A percentile compares a stretch with the other conserved stretches of the same genome.
phyloP scores from a whole-genome alignment of 352 stramenopile genomes.

The Peronospora farinosa region DNA sequence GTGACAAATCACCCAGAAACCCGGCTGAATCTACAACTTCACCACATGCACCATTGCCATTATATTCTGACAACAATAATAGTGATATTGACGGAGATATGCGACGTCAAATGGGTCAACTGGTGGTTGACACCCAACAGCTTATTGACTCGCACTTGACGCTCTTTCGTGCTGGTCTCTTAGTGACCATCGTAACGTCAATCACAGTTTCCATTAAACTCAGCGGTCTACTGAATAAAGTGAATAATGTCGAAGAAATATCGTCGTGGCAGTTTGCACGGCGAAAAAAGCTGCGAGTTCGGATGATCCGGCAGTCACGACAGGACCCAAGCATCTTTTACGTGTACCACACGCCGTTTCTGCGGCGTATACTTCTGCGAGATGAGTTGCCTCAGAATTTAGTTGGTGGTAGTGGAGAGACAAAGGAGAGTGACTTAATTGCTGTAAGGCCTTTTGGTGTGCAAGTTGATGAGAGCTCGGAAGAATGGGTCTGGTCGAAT shows the following conservation, averaged over 20 bases:
- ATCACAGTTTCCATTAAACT: slow-evolving; percentile 39
- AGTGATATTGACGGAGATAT: slow-evolving; percentile 11
- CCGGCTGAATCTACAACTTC: not conserved
- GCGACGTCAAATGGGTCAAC: slow-evolving; percentile 28
- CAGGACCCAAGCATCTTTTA: slow-evolving; percentile 70
- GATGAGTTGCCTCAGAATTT: slow-evolving; percentile 42
- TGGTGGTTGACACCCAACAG: slow-evolving; percentile 36
- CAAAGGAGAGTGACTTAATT: slow-evolving; percentile 34
- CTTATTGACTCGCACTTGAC: slow-evolving; percentile 61
- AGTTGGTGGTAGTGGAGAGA: slow-evolving; percentile 5
- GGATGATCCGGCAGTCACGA: slow-evolving; percentile 59
- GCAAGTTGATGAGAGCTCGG: slow-evolving; percentile 59
- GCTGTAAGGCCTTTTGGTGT: slow-evolving; percentile 66
- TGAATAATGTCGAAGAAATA: slow-evolving; percentile 55
- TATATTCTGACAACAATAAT: not conserved
- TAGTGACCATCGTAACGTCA: slow-evolving; percentile 42
- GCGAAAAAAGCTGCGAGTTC: slow-evolving; percentile 66
- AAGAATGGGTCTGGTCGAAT: slow-evolving; percentile 64
- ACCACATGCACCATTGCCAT: not conserved
- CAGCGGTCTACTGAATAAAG: slow-evolving; percentile 49
- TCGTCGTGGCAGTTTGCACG: slow-evolving; percentile 55
- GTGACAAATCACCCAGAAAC: not conserved
- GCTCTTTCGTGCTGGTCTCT: slow-evolving; percentile 52
- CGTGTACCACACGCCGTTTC: slow-evolving; percentile 75
- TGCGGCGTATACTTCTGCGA: slow-evolving; percentile 48